Evolutionary conservation across 352 stramenopile species (phyloP).

Genomic region (Globisporangium viniferum): DNA sequence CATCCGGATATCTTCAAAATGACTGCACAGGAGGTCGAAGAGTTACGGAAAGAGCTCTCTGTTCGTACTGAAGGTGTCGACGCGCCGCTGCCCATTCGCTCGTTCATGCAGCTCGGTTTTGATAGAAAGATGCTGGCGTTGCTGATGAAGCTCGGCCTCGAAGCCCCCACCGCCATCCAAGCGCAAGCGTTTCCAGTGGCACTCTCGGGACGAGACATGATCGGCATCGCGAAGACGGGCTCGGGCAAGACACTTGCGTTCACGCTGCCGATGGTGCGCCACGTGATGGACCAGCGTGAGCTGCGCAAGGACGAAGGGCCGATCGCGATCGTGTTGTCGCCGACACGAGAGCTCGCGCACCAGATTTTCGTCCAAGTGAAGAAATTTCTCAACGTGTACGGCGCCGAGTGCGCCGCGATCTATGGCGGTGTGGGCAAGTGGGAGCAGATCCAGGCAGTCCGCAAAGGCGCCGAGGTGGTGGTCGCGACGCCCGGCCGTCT

Average conservation of each 20-base stretch:
- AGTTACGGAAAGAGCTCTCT: conserved; percentile 42
- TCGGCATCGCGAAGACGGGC: conserved; percentile 94
- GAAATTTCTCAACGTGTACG: conserved; percentile 71
- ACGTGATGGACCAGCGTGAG: conserved; percentile 86
- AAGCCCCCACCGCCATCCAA: conserved; percentile 81
- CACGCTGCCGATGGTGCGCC: conserved; percentile 91
- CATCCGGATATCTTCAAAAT: conserved; percentile 41
- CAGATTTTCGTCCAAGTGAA: conserved; percentile 85
- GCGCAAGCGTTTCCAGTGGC: conserved; percentile 80
- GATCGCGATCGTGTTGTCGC: conserved; percentile 76
- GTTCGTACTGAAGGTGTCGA: conserved; percentile 46
- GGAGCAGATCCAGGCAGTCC: conserved; percentile 77
- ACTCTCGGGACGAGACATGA: conserved; percentile 71
- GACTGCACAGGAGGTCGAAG: conserved; percentile 30
- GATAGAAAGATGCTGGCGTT: conserved; percentile 63
- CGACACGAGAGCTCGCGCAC: conserved; percentile 79
- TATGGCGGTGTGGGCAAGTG: conserved; percentile 84
- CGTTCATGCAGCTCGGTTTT: conserved; percentile 72
- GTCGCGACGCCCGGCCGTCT: conserved; percentile 77
- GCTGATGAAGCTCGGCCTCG: conserved; percentile 68
- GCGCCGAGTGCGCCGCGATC: conserved; percentile 69
- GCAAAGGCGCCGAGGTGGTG: conserved; percentile 70
- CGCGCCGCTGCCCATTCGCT: conserved; percentile 61
- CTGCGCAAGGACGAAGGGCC: conserved; percentile 70
- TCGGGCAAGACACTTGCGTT: conserved; percentile 98